phyloP scores from a whole-genome alignment of 2,329 filamentous ascomycete species.

The Paecilomyces formosus region DNA sequence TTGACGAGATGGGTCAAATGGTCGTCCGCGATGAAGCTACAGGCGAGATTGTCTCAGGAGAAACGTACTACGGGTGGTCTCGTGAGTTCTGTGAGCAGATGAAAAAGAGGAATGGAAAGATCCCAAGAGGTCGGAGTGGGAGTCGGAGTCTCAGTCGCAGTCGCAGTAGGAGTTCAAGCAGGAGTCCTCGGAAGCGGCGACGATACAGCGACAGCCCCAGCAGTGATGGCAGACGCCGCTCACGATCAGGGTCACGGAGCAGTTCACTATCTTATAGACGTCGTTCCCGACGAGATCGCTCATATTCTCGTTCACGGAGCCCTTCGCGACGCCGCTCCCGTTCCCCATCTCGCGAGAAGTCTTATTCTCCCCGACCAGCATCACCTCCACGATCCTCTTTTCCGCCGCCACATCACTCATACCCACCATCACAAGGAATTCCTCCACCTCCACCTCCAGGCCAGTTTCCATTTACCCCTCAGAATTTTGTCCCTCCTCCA shows the following conservation, averaged over 20 bases:
- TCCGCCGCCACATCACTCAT: constrained; percentile 8
- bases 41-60: constrained; percentile 56
- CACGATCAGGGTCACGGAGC: constrained; percentile 20
- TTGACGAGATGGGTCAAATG: constrained; percentile 69
- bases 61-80: constrained; percentile 87
- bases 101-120: constrained; percentile 44
- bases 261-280: constrained; percentile 19
- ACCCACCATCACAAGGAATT: constrained; percentile 6
- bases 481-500: constrained; percentile 6
- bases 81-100: constrained; percentile 72
- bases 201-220: constrained; percentile 32
- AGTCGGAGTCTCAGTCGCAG: constrained; percentile 37
- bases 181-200: constrained; percentile 32
- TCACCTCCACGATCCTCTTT: constrained; percentile 11
- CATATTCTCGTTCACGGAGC: constrained; percentile 20
- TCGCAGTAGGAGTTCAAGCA: constrained; percentile 33
- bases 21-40: constrained; percentile 59
- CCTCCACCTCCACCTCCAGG: constrained; percentile 3
- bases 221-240: constrained; percentile 21
- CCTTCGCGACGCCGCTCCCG: constrained; percentile 19
- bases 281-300: constrained; percentile 11
- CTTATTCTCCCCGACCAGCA: constrained; percentile 25
- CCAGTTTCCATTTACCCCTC: constrained; percentile 1
- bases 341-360: constrained; percentile 18
- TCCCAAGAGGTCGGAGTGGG: constrained; percentile 10